A percentile compares a stretch with the other conserved stretches of the same genome.
Evolutionary conservation across 768 basidiomycete genomes (phyloP).

Genomic region (Psilocybe cyanescens): DNA sequence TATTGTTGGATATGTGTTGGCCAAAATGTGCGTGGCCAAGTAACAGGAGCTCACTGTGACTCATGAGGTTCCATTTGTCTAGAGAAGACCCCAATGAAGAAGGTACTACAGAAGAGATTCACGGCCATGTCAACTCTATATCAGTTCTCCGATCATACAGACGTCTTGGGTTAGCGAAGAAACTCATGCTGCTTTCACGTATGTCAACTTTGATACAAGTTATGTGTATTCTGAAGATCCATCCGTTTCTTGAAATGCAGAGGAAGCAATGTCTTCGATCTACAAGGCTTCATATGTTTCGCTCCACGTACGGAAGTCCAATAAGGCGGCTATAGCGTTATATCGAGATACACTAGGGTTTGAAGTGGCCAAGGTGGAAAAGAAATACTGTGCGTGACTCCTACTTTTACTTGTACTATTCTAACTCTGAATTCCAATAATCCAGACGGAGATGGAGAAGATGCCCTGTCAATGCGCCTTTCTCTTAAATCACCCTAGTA

Average conservation of each 20-base stretch:
- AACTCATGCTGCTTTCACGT: slow-evolving; percentile 94
- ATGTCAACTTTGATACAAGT: slow-evolving; percentile 31
- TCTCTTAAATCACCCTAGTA: slow-evolving; percentile 18
- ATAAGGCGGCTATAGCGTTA: slow-evolving; percentile 85
- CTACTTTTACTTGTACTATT: not conserved
- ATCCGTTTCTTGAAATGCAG: slow-evolving; percentile 40
- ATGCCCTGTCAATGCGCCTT: slow-evolving; percentile 84
- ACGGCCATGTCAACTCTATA: slow-evolving; percentile 97
- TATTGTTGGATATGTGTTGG: slow-evolving; percentile 95
- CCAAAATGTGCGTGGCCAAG: slow-evolving; percentile 76
- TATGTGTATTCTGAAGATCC: not conserved
- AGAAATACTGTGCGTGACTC: slow-evolving; percentile 80
- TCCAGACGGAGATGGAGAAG: slow-evolving; percentile 86
- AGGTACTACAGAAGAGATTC: slow-evolving; percentile 62
- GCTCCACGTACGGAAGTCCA: slow-evolving; percentile 93
- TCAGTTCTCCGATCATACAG: slow-evolving; percentile 91
- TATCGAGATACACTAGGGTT: slow-evolving; percentile 93
- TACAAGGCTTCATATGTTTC: slow-evolving; percentile 86
- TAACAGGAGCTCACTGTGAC: not conserved
- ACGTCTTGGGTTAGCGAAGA: slow-evolving; percentile 91
- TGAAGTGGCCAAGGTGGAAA: slow-evolving; percentile 82
- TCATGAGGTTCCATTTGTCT: not conserved
- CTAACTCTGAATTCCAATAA: slow-evolving; percentile 2
- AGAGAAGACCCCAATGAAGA: slow-evolving; percentile 48
- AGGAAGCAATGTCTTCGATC: slow-evolving; percentile 89